Percentiles rank a stretch among this genome's conserved stretches.
These are phyloP conservation scores for Microcyclosporella mali DNA, from an alignment of 2,329 filamentous ascomycete genomes.

Conservation along the genomic window DNA sequence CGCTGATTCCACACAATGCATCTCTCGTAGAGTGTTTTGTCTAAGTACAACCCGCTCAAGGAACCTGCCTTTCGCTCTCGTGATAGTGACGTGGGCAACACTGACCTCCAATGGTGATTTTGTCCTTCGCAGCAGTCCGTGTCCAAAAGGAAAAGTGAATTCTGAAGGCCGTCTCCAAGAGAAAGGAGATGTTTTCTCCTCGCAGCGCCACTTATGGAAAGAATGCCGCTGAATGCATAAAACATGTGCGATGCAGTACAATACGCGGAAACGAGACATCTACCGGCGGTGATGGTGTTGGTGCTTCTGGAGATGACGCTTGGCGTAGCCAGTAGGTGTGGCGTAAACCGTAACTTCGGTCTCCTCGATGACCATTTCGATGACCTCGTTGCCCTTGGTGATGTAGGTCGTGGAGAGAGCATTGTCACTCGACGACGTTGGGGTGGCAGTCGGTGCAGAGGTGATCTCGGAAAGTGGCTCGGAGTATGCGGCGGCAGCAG, in stretches of 20 bases:
- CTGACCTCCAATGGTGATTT: no score
- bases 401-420: slow-evolving; percentile 38
- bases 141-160: no score
- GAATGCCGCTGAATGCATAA: slow-evolving; percentile 2
- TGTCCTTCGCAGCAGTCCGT: no score
- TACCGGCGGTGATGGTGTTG: slow-evolving; percentile 18
- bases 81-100: no score
- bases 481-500: not conserved
- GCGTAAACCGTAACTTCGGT: slow-evolving; percentile 39
- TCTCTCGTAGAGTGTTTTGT: no score
- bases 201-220: not conserved
- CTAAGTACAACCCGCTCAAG: no score
- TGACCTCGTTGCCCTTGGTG: slow-evolving; percentile 39
- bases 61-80: no score
- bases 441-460: slow-evolving; percentile 23
- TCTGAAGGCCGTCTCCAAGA: no score
- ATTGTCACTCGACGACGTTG: slow-evolving; percentile 13
- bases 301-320: slow-evolving; percentile 28
- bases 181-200: no score
- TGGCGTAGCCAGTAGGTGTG: slow-evolving; percentile 24
- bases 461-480: slow-evolving; percentile 8
- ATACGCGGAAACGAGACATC: not conserved
- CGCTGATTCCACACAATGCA: no score
- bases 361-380: slow-evolving; percentile 42
- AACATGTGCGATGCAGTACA: not conserved